Percentiles rank a stretch among this genome's conserved stretches.
Evolutionary conservation across 2,329 filamentous ascomycete genomes (phyloP).

Genomic region (Tolypocladium ovalisporum): DNA sequence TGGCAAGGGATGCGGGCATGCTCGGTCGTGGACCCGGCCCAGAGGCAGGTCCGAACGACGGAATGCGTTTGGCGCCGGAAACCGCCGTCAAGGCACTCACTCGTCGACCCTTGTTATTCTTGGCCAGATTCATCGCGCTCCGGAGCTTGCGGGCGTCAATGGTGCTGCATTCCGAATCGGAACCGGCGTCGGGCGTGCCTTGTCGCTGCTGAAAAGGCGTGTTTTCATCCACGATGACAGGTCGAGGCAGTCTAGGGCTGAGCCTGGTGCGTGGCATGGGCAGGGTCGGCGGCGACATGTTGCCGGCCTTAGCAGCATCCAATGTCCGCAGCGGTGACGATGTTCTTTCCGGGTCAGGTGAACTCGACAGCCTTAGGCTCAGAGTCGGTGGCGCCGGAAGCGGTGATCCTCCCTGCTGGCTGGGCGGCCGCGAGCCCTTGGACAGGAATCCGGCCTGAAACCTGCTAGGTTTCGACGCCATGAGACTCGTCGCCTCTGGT

Average conservation of each 20-base stretch:
- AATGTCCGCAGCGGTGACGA: constrained; percentile 40
- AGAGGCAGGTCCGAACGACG: constrained; percentile 29
- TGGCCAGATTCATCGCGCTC: constrained; percentile 41
- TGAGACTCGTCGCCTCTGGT: constrained; percentile 24
- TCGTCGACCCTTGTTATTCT: constrained; percentile 32
- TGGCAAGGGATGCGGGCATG: constrained; percentile 33
- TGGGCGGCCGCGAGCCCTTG: constrained; percentile 31
- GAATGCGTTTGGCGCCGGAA: constrained; percentile 30
- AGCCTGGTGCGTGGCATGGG: constrained; percentile 9
- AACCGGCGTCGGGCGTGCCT: constrained; percentile 22
- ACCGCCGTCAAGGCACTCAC: constrained; percentile 25
- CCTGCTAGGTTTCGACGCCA: constrained; percentile 50
- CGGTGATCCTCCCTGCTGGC: constrained; percentile 47
- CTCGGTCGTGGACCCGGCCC: constrained; percentile 15
- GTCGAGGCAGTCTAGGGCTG: constrained; percentile 13
- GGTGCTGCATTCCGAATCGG: constrained; percentile 37
- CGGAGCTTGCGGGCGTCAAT: constrained; percentile 45
- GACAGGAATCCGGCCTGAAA: constrained; percentile 86
- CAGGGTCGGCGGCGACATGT: constrained; percentile 33
- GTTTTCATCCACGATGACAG: constrained; percentile 38
- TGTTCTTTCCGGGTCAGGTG: constrained; percentile 16
- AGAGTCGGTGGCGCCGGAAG: constrained; percentile 43
- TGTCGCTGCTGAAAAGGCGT: constrained; percentile 30
- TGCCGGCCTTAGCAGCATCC: constrained; percentile 38
- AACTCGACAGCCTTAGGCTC: constrained; percentile 40